phyloP scores from a whole-genome alignment of 2,329 filamentous ascomycete species.

The Alternaria dauci region DNA sequence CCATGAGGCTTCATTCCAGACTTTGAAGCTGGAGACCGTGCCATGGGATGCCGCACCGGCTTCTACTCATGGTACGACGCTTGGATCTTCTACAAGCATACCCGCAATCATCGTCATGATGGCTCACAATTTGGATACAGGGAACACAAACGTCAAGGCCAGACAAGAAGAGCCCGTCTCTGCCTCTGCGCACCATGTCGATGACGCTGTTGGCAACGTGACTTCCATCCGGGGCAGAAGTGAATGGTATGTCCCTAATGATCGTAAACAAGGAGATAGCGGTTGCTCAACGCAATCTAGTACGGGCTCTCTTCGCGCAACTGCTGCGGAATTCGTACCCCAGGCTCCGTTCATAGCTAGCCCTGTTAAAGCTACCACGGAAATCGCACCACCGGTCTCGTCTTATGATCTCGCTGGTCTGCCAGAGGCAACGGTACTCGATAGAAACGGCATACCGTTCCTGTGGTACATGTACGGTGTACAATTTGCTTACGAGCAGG shows the following conservation, averaged over 20 bases:
- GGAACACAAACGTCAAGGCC: background rate
- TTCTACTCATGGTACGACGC: conserved; percentile 26
- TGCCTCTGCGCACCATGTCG: background rate
- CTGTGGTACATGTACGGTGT: conserved; percentile 44
- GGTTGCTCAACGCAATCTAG: conserved; percentile 27
- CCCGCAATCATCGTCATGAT: conserved; percentile 17
- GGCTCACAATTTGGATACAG: conserved; percentile 23
- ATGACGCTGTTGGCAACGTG: background rate
- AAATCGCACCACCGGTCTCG: background rate
- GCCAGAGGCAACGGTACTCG: conserved; percentile 31
- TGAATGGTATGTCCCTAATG: conserved; percentile 13
- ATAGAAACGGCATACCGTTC: conserved; percentile 38
- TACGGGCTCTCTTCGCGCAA: conserved; percentile 39
- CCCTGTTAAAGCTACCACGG: background rate
- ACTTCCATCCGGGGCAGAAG: conserved; percentile 19
- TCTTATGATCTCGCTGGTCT: conserved; percentile 5
- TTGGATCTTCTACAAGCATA: background rate
- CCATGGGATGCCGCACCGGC: background rate
- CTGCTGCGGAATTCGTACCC: conserved; percentile 44
- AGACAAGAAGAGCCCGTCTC: conserved; percentile 4
- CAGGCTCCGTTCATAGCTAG: background rate
- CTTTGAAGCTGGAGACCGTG: background rate
- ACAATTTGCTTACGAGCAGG: conserved; percentile 27
- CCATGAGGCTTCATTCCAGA: background rate
- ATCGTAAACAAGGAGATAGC: conserved; percentile 13